Conservation (phyloP, 2,329 filamentous ascomycete species). For the Xylariaceae sp. region DNA sequence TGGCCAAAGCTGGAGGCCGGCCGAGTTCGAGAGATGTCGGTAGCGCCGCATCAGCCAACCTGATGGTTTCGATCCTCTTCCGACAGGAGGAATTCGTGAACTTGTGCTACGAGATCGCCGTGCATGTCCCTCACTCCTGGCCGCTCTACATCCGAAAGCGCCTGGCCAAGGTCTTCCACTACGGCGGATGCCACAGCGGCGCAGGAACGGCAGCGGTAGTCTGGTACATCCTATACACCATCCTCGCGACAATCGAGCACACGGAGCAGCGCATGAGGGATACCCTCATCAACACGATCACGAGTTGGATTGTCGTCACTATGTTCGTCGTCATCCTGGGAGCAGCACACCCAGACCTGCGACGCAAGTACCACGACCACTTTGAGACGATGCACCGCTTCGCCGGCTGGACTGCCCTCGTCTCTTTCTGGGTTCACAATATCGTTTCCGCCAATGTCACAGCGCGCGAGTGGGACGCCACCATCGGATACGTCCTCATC, state of each 20-base stretch:
- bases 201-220: slow-evolving; percentile 45
- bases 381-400: slow-evolving; percentile 73
- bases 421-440: slow-evolving; percentile 53
- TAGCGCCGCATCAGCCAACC: slow-evolving; percentile 44
- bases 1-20: slow-evolving; percentile 28
- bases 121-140: slow-evolving; percentile 39
- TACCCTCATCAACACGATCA: slow-evolving; percentile 20
- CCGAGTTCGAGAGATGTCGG: slow-evolving; percentile 31
- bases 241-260: slow-evolving; percentile 24
- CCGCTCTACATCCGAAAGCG: slow-evolving; percentile 46
- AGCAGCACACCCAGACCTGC: slow-evolving; percentile 61
- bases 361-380: slow-evolving; percentile 59
- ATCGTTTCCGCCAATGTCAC: slow-evolving; percentile 51
- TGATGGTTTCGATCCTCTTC: slow-evolving; percentile 45
- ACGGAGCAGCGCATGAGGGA: slow-evolving; percentile 16
- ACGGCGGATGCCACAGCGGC: slow-evolving; percentile 49
- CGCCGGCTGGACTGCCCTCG: slow-evolving; percentile 62
- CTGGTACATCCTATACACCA: slow-evolving; percentile 42
- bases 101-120: slow-evolving; percentile 41
- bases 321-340: slow-evolving; percentile 57
- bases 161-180: slow-evolving; percentile 49
- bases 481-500: slow-evolving; percentile 35
- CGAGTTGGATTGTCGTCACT: slow-evolving; percentile 43
- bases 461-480: slow-evolving; percentile 23
- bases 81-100: slow-evolving; percentile 53